Percentiles rank a stretch among this genome's conserved stretches.
These are phyloP conservation scores for Craterostigma plantagineum DNA, from an alignment of 257 asterid genomes.

Conservation along the genomic window DNA sequence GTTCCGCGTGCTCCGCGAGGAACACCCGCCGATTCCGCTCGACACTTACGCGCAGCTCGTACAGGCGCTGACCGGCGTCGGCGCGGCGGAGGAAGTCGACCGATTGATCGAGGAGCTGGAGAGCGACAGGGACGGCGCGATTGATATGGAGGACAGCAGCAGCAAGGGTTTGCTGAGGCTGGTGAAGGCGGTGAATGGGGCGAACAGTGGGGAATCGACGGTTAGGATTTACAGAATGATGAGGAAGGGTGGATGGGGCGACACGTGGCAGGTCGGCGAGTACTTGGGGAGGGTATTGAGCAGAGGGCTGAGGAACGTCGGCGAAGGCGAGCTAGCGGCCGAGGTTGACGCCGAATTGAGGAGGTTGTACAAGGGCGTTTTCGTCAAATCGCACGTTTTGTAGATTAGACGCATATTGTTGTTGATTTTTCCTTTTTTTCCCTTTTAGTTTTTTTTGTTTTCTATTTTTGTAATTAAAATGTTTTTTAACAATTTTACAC, in stretches of 20 bases:
- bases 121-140: slow-evolving; percentile 14
- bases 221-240: slow-evolving; percentile 64
- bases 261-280: slow-evolving; percentile 35
- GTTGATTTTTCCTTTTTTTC: too few relatives aligned
- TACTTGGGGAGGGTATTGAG: slow-evolving; percentile 58
- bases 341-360: slow-evolving; percentile 51
- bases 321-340: slow-evolving; percentile 45
- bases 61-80: slow-evolving; percentile 31
- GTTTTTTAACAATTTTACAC: too few relatives aligned
- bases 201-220: slow-evolving; percentile 42
- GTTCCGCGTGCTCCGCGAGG: slow-evolving; percentile 46
- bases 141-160: slow-evolving; percentile 30
- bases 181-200: slow-evolving; percentile 55
- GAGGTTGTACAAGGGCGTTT: slow-evolving; percentile 22
- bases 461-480: too few relatives aligned
- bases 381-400: slow-evolving; percentile 13
- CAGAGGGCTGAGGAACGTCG: slow-evolving; percentile 56
- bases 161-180: slow-evolving; percentile 42
- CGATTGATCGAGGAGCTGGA: slow-evolving; percentile 34
- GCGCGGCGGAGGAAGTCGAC: slow-evolving; percentile 38
- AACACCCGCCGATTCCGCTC: slow-evolving; percentile 39
- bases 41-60: slow-evolving; percentile 44
- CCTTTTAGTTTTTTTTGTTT: too few relatives aligned
- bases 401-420: too few relatives aligned
- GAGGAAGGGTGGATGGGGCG: slow-evolving; percentile 41